Percentiles rank a stretch among this genome's conserved stretches.
These are phyloP conservation scores for Neurospora sp. DNA, from an alignment of 2,329 filamentous ascomycete genomes.

Conservation along the genomic window DNA sequence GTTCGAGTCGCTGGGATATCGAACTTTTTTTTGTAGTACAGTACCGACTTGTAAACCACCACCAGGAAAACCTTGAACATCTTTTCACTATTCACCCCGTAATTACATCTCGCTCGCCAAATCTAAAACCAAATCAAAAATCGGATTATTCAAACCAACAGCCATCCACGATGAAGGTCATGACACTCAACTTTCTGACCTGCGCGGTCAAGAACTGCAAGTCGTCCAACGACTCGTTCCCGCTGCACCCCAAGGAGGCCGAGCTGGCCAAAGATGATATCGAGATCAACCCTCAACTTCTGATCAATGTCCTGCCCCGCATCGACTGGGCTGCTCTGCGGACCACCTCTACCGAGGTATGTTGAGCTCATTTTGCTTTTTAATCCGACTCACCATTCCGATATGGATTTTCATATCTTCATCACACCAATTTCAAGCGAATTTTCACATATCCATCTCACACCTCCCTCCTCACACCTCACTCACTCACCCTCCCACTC, in stretches of 20 bases:
- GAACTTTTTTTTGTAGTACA: neutral
- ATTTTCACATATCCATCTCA: neutral
- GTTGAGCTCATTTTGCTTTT: conserved; percentile 13
- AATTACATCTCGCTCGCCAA: neutral
- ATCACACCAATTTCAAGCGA: neutral
- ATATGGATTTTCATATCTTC: neutral
- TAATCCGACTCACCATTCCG: neutral
- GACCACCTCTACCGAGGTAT: conserved; percentile 66
- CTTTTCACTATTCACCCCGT: neutral
- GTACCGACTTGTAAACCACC: neutral
- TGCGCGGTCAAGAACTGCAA: conserved; percentile 97
- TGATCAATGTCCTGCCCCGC: conserved; percentile 76
- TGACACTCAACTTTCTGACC: conserved; percentile 92
- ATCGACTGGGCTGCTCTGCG: conserved; percentile 80
- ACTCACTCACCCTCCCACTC: neutral
- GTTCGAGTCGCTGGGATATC: neutral
- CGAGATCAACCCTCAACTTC: conserved; percentile 69
- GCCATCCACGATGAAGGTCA: conserved; percentile 65
- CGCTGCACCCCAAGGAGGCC: conserved; percentile 83
- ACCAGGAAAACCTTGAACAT: neutral
- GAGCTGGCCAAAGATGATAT: conserved; percentile 80
- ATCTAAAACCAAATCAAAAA: neutral
- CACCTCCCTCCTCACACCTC: too few species aligned
- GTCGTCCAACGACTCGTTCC: conserved; percentile 66
- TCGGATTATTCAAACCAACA: conserved; percentile 1